Evolutionary conservation across 2,329 filamentous ascomycete species (phyloP).

Genomic region (Parastagonospora avenae): DNA sequence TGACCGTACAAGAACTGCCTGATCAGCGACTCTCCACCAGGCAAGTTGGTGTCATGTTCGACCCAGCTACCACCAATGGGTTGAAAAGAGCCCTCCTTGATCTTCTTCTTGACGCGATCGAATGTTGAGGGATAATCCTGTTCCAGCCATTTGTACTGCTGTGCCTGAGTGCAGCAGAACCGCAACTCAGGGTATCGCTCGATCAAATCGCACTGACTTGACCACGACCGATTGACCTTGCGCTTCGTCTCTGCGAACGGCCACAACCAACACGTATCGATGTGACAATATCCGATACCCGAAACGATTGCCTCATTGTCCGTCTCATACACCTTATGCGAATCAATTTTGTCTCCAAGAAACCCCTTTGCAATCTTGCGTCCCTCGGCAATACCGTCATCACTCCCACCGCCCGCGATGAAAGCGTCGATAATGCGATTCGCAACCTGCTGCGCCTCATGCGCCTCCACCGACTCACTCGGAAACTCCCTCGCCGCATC

Average conservation of each 20-base stretch:
- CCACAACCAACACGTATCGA: conserved; percentile 98
- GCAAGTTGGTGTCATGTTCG: conserved; percentile 97
- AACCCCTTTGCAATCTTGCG: conserved; percentile 85
- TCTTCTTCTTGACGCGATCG: conserved; percentile 87
- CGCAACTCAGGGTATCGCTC: conserved; percentile 92
- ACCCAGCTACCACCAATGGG: conserved; percentile 98
- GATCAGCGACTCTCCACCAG: conserved; percentile 90
- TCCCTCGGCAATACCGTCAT: conserved; percentile 77
- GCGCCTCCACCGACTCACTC: conserved; percentile 83
- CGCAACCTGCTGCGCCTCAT: conserved; percentile 80
- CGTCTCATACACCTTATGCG: conserved; percentile 79
- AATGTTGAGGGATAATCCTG: conserved; percentile 85
- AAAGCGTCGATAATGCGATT: conserved; percentile 92
- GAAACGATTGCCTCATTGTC: conserved; percentile 78
- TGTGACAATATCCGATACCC: conserved; percentile 94
- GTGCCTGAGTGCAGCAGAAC: conserved; percentile 91
- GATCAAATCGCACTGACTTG: conserved; percentile 93
- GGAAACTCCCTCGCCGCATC: conserved; percentile 94
- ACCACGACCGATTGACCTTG: conserved; percentile 95
- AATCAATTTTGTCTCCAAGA: conserved; percentile 76
- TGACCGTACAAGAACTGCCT: conserved; percentile 96
- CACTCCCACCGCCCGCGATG: conserved; percentile 73
- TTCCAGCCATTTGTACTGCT: conserved; percentile 98
- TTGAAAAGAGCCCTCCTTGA: conserved; percentile 88
- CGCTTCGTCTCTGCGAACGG: conserved; percentile 97